Evolutionary conservation across 352 stramenopile genomes (phyloP), one percentile per base, ranked within the genome.

Genomic region (Phytophthora lateralis): DNA sequence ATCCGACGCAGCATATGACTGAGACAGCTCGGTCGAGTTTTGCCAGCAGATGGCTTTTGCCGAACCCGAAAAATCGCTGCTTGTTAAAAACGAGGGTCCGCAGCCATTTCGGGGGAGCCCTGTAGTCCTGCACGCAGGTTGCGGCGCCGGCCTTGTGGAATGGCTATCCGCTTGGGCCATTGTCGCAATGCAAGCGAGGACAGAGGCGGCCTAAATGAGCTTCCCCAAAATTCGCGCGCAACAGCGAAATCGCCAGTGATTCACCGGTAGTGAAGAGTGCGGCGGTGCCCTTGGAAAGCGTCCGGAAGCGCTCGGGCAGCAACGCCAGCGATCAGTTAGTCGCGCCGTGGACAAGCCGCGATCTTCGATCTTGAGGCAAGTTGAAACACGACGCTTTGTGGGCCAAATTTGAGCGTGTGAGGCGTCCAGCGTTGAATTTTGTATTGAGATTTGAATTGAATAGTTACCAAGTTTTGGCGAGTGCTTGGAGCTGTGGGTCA

Each of bases 171-270:
- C 43, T 39, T 38, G 17, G 37, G 14, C 35, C 34, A 49, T 3
- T 61, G 58, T 61, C 46, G 54, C 54, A 59, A 21, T 41, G 17
- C n/a, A 2, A 14, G 27, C 20, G 42, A 65, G 47, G 30, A 47
- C 52, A 53, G 37, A 63, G 38, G 15, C 62, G 44, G 60, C 30
- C 34, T 20, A 52, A 52, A 56, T 57, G 60, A 51, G 35, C 35
- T n/a, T 5, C 34, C 20, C 12, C 50, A 61, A 66, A 60, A 46
- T 61, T 66, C 46, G 32, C 17, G 10, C 34, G 43, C 43, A 35
- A 21, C 21, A 18, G 42, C 15, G 37, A n/a, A 24, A 0, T 43
- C n/a, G 15, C 37, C 2, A 9, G n/a, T 6, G 14, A 14, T 14
- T 21, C 21, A 24, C 9, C 30, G 6, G 30, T 8, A 8, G 35